Evolutionary conservation across 805 yeast species (phyloP).

Genomic region (Candida dajiaensis): DNA sequence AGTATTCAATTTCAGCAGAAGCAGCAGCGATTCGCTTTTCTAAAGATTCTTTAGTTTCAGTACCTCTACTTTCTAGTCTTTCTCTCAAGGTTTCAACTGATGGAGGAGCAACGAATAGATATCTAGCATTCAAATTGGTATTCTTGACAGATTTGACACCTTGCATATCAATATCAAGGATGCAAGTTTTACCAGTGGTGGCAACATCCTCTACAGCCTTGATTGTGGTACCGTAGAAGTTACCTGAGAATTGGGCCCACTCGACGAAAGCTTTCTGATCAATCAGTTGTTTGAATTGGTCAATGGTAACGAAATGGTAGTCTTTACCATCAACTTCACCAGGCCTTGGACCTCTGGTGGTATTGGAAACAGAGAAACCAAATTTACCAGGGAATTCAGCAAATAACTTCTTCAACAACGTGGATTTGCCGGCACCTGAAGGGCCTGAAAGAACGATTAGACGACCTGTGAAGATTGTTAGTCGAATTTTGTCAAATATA

Average conservation of each 20-base stretch:
- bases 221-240: conserved; percentile 92
- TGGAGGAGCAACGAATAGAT: conserved; percentile 88
- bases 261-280: conserved; percentile 78
- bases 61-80: conserved; percentile 86
- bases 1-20: conserved; percentile 78
- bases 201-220: conserved; percentile 66
- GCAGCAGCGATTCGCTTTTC: conserved; percentile 86
- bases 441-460: conserved; percentile 98
- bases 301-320: conserved; percentile 81
- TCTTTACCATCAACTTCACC: conserved; percentile 90
- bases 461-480: conserved; percentile 39
- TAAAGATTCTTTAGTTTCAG: conserved; percentile 84
- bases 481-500: conserved; percentile 4
- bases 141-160: conserved; percentile 92
- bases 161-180: conserved; percentile 97
- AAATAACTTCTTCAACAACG: conserved; percentile 81
- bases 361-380: conserved; percentile 91
- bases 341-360: conserved; percentile 86
- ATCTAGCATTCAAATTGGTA: conserved; percentile 78
- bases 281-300: conserved; percentile 72
- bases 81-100: conserved; percentile 68
- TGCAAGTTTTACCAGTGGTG: conserved; percentile 65
- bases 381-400: conserved; percentile 85
- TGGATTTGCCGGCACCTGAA: conserved; percentile 93
- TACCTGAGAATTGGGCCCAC: conserved; percentile 98